These are phyloP conservation scores for Linaria vulgaris DNA, from an alignment of 257 asterid species.

Conservation along the genomic window DNA sequence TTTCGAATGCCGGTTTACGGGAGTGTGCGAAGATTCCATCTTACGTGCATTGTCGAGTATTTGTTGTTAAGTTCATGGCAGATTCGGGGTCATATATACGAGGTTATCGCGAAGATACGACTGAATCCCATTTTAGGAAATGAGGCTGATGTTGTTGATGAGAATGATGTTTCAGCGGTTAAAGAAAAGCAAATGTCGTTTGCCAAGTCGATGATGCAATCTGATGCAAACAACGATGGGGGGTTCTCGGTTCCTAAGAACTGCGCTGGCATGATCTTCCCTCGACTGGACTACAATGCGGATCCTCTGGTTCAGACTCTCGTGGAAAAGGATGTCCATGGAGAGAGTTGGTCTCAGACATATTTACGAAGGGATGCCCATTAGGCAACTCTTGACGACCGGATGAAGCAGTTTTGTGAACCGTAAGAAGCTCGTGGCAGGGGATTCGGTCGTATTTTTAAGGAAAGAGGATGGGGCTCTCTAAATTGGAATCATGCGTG, in stretches of 20 bases:
- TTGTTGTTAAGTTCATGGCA: conserved; percentile 38
- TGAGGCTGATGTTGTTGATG: conserved; percentile 45
- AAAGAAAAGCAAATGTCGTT: conserved; percentile 38
- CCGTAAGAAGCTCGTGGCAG: conserved; percentile 54
- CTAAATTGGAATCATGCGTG: conserved; percentile 48
- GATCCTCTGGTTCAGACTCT: conserved; percentile 53
- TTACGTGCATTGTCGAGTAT: conserved; percentile 46
- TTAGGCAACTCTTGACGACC: conserved; percentile 53
- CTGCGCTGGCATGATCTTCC: conserved; percentile 60
- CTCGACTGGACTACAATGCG: conserved; percentile 40
- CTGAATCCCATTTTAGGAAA: conserved; percentile 37
- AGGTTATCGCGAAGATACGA: conserved; percentile 45
- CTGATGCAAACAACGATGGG: no score
- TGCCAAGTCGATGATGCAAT: conserved; percentile 49
- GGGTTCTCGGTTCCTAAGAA: conserved; percentile 53
- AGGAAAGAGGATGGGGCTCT: conserved; percentile 51
- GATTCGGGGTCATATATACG: conserved; percentile 54
- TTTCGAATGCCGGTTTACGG: conserved; percentile 44
- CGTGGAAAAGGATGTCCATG: conserved; percentile 46
- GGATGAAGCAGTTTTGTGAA: conserved; percentile 58
- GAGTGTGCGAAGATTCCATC: conserved; percentile 45
- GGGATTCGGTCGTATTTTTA: conserved; percentile 47
- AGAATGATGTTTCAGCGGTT: conserved; percentile 31
- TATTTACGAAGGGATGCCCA: conserved; percentile 49
- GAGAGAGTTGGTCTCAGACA: conserved; percentile 47